Base-by-base conservation (phyloP, 2,329 filamentous ascomycete genomes). In the Monosporascus sp. region DNA sequence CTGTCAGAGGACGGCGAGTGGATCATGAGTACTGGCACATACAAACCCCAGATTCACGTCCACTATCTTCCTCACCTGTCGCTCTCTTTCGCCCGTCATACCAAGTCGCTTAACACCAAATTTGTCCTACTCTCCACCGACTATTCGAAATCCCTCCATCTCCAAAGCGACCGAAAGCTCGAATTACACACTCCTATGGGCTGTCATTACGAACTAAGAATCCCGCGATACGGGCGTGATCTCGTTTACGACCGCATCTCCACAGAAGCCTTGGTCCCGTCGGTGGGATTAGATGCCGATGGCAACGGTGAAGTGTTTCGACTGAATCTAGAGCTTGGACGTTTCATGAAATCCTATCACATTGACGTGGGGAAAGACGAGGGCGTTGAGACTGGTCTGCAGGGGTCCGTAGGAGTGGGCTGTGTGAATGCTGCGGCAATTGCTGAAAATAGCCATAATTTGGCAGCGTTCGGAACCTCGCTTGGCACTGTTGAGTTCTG, bases 401-500 rank as follows among this genome's bases (percentile, higher is more conserved):
- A 97, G 67, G 93, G 93, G 54, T 89, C 92, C 48, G 89, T 97
- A 47, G 80, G 87, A 53, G 87, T 90, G 1, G 91, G 92, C 15
- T 87, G 88, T 49, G 91, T 97, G 50, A 97, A 97, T 66, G 86
- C 86, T 7, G 93, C 85, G 14, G 87, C 92, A 3, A 83, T 96
- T 55, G 94, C 94, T 3, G 90, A 97, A 67, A 82, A 87, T 41
- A 92, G 89, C 47, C 94, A 99, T 69, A 94, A 94, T 52, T 77
- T 99, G 5, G 79, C 92, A 37, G 92, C 93, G 0, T 99, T 99
- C 63, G 94, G 95, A 50, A 99, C 94, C 1, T 92, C 90, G 3
- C 76, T 94, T 52, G 93, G 94, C n/a, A 96, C 93, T 1, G 90
- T 97, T 25, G 94, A 99, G 68, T 93, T 97, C 65, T 99, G 92